Evolutionary conservation across 352 stramenopile species (phyloP).

Genomic region (Globisporangium spinosum): DNA sequence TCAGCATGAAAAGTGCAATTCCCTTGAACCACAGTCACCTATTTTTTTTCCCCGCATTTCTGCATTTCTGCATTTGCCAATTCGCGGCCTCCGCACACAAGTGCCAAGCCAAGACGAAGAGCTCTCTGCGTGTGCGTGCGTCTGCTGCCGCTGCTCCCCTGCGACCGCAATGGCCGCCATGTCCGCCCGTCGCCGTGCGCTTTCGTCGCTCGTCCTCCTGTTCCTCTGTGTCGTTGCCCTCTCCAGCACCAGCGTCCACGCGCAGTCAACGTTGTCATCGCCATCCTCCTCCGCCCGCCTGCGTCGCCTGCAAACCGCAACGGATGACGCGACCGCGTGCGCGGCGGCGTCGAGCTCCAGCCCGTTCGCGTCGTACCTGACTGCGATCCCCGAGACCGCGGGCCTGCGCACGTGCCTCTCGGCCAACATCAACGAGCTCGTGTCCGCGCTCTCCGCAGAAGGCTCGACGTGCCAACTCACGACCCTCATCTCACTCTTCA

Average conservation of each 20-base stretch:
- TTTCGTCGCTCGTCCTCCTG: background rate
- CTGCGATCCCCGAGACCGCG: constrained; percentile 34
- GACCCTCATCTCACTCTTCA: constrained; percentile 42
- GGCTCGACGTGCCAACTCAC: constrained; percentile 46
- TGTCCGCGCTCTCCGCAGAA: constrained; percentile 29
- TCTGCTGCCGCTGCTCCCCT: background rate
- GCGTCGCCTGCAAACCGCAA: constrained; percentile 7
- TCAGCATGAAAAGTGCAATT: background rate
- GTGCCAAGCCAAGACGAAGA: background rate
- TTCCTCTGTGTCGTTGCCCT: background rate
- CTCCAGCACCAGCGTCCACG: background rate
- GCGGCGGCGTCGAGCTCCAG: constrained; percentile 37
- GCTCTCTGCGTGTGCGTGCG: background rate
- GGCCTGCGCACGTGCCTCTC: constrained; percentile 48
- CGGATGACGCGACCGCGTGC: constrained; percentile 34
- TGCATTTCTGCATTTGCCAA: background rate
- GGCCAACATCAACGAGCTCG: constrained; percentile 44
- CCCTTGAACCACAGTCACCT: background rate
- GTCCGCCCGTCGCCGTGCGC: background rate
- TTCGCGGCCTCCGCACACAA: background rate
- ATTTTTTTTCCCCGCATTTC: background rate
- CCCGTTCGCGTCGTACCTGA: constrained; percentile 42
- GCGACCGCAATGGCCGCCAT: background rate
- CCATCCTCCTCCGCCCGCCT: background rate
- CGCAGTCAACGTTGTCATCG: background rate